phyloP scores from a whole-genome alignment of 2,329 filamentous ascomycete species.

The Cytospora paraplurivora region DNA sequence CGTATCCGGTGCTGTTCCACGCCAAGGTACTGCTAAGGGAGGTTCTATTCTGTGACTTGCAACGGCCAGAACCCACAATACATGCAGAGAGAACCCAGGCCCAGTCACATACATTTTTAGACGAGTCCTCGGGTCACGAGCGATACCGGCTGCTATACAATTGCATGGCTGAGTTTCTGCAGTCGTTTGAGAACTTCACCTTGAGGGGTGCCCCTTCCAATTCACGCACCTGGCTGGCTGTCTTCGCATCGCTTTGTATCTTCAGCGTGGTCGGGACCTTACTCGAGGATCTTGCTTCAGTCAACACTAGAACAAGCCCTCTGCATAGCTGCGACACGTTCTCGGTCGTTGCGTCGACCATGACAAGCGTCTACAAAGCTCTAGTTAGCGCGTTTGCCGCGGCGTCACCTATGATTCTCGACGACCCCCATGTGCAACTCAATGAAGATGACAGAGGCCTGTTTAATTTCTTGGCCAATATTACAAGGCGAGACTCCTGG shows the following conservation, averaged over 20 bases:
- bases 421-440: constrained; percentile 45
- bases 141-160: constrained; percentile 52
- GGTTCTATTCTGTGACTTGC: constrained; percentile 55
- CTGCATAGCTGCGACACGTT: constrained; percentile 9
- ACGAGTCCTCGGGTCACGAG: constrained; percentile 51
- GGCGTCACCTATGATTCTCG: constrained; percentile 48
- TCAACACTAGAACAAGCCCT: constrained; percentile 30
- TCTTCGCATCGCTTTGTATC: constrained; percentile 59
- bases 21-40: constrained; percentile 60
- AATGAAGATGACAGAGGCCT: constrained; percentile 50
- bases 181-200: constrained; percentile 52
- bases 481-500: constrained; percentile 54
- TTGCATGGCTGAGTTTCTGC: constrained; percentile 54
- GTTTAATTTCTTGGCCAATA: constrained; percentile 45
- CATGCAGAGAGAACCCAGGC: constrained; percentile 41
- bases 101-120: constrained; percentile 39
- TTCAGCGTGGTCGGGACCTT: constrained; percentile 59
- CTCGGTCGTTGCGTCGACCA: constrained; percentile 37
- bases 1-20: constrained; percentile 53
- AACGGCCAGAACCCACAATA: constrained; percentile 51
- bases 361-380: constrained; percentile 54
- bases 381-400: constrained; percentile 52
- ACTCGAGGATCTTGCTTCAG: constrained; percentile 48
- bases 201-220: constrained; percentile 43
- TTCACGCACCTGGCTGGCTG: constrained; percentile 51